Conservation (phyloP, 2,329 filamentous ascomycete species). For the Penicillium sp. region DNA sequence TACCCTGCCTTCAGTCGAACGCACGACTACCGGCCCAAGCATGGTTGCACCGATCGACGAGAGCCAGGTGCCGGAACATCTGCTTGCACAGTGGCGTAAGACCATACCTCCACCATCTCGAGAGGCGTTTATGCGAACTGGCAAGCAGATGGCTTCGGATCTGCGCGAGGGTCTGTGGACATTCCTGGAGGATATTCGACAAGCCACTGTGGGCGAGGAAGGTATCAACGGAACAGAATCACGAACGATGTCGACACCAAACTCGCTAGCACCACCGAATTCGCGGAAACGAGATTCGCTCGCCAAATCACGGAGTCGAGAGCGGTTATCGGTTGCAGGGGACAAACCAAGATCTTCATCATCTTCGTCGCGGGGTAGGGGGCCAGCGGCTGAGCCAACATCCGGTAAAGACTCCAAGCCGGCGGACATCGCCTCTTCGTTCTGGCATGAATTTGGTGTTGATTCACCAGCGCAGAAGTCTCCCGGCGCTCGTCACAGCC, state of each 20-base stretch:
- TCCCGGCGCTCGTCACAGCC: constrained; percentile 31
- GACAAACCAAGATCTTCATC: constrained; percentile 33
- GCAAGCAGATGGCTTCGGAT: constrained; percentile 82
- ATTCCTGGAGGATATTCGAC: constrained; percentile 91
- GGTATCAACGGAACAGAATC: constrained; percentile 61
- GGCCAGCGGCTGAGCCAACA: constrained; percentile 32
- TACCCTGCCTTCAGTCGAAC: constrained; percentile 43
- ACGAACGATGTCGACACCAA: constrained; percentile 32
- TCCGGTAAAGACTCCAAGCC: constrained; percentile 44
- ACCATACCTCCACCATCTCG: constrained; percentile 47
- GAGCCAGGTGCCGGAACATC: constrained; percentile 33
- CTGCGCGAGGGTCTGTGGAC: constrained; percentile 88
- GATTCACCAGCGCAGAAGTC: constrained; percentile 47
- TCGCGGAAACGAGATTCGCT: constrained; percentile 32
- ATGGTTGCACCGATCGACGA: constrained; percentile 20
- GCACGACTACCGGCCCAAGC: constrained; percentile 22
- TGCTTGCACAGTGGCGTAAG: constrained; percentile 41
- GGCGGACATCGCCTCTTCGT: constrained; percentile 46
- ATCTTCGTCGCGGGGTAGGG: constrained; percentile 31
- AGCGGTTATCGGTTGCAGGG: constrained; percentile 31
- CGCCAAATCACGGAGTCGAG: constrained; percentile 33
- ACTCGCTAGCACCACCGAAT: constrained; percentile 17
- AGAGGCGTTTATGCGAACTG: constrained; percentile 55
- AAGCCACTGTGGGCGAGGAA: constrained; percentile 95
- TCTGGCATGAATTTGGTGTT: constrained; percentile 54